A percentile compares a stretch with the other conserved stretches of the same genome.
These are phyloP conservation scores for Opeltia flavorubescens DNA, from an alignment of 495 filamentous ascomycete species.

Conservation along the genomic window DNA sequence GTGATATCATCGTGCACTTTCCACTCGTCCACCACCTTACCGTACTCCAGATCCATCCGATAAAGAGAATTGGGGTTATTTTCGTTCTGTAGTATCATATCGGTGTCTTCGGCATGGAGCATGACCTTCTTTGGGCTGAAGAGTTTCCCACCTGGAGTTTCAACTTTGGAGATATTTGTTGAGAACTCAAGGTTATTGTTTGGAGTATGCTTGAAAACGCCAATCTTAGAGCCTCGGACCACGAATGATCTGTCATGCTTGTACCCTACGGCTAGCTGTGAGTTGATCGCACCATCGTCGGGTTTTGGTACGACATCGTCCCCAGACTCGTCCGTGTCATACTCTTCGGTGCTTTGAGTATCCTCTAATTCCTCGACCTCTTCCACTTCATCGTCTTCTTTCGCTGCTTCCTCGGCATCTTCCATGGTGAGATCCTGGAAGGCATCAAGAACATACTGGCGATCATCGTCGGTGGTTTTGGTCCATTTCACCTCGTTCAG, in stretches of 20 bases:
- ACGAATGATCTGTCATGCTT: constrained; percentile 97
- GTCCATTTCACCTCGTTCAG: constrained; percentile 88
- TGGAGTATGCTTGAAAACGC: constrained; percentile 91
- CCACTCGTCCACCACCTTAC: constrained; percentile 99
- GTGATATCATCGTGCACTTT: constrained; percentile 96
- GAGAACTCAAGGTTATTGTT: constrained; percentile 91
- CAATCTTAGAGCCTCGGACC: constrained; percentile 91
- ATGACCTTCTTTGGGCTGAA: constrained; percentile 97
- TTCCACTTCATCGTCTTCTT: constrained; percentile 47
- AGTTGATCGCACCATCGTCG: constrained; percentile 78
- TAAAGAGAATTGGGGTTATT: constrained; percentile 84
- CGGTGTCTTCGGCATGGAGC: constrained; percentile 84
- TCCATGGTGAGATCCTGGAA: constrained; percentile 94
- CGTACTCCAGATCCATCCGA: constrained; percentile 95
- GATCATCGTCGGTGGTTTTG: constrained; percentile 81
- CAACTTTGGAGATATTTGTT: constrained; percentile 93
- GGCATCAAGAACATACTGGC: constrained; percentile 87
- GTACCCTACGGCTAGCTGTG: constrained; percentile 92
- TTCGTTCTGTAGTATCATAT: constrained; percentile 81
- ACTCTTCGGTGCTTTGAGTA: constrained; percentile 59
- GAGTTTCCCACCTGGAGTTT: constrained; percentile 71
- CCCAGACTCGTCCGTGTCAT: constrained; percentile 82
- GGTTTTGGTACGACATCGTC: constrained; percentile 64
- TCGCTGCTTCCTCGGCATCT: constrained; percentile 44
- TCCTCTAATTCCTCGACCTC: constrained; percentile 46